Base-by-base conservation (phyloP, 768 basidiomycete species). In the Termitomyces heimii region DNA sequence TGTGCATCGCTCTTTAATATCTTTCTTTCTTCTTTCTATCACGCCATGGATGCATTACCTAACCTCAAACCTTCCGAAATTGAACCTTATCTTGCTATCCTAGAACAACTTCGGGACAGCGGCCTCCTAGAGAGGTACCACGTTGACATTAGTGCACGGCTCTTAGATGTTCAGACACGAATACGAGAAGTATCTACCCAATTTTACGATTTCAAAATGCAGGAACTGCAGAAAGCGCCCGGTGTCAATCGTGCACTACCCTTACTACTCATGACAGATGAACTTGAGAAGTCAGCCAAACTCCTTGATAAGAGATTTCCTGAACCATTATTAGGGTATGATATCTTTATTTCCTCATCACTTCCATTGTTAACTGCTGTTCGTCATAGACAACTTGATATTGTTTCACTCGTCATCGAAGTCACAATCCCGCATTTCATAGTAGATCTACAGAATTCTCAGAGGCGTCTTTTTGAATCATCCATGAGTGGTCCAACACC, bases 401-500 rank as follows among this genome's bases (percentile, higher is more conserved):
- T 94, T 20, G 89, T 92, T 2, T 83, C 89, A 3, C 71, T 93
- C 42, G 79, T 86, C 56, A 76, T 90, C n/a, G 89, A 84, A 63
- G 76, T 82, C 14, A 75, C 78, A 20, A 73, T 91, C 5, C 91
- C 92, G 7, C 74, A 82, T 55, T 82, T 86, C 63, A 65, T 92
- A 8, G 70, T 72, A 26, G 92, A 92, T 34, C 63, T 94, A 26
- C 82, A 88, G 60, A 76, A 73, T 42, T 84, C 85, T 10, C 85
- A 86, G 65, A 87, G 88, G 69, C 82, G 83, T 29, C 71, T 94
- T 5, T 84, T 89, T 58, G 89, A 92, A 66, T 86, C 88, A 12
- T 92, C 89, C 8, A 86, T 84, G 84, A 92, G 89, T 65, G 89
- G 88, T 3, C 89, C 92, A 1, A 91, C 88, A 8, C 92, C 92